Evolutionary conservation across 192 early-diverging fungal species (phyloP).

Genomic region (Spinellus fusiger): DNA sequence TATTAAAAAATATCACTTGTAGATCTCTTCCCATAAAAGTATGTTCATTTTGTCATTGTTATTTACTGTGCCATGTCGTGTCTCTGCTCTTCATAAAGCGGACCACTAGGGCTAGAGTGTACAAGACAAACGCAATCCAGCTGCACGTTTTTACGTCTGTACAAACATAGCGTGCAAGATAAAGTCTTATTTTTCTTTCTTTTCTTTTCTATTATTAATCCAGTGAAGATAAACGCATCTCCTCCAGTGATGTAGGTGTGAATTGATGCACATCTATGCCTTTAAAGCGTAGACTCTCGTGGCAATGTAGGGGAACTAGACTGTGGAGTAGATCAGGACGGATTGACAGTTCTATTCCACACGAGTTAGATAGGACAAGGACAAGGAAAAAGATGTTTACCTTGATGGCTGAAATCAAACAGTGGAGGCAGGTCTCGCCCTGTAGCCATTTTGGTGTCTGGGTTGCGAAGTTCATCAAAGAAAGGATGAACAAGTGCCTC

Average conservation of each 20-base stretch:
- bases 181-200: neutral
- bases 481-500: constrained; percentile 89
- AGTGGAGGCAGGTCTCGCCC: constrained; percentile 78
- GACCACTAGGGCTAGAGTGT: neutral
- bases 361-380: neutral
- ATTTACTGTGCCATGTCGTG: no score
- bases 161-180: constrained; percentile 1
- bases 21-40: no score
- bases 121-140: neutral
- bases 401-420: constrained; percentile 78
- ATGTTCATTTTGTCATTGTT: no score
- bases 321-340: constrained; percentile 70
- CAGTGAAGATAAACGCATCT: constrained; percentile 37
- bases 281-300: constrained; percentile 42
- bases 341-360: constrained; percentile 68
- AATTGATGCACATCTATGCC: constrained; percentile 73
- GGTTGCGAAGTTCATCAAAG: constrained; percentile 90
- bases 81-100: no score
- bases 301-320: constrained; percentile 79
- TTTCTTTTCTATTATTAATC: constrained; percentile 30
- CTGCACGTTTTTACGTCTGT: neutral
- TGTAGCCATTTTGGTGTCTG: constrained; percentile 69
- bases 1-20: no score
- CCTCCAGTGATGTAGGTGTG: constrained; percentile 43
- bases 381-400: constrained; percentile 27